Percentiles rank a stretch among this genome's conserved stretches.
Conservation (phyloP, 1,139 yeast species). For the Scheffersomyces cryptocercus region DNA sequence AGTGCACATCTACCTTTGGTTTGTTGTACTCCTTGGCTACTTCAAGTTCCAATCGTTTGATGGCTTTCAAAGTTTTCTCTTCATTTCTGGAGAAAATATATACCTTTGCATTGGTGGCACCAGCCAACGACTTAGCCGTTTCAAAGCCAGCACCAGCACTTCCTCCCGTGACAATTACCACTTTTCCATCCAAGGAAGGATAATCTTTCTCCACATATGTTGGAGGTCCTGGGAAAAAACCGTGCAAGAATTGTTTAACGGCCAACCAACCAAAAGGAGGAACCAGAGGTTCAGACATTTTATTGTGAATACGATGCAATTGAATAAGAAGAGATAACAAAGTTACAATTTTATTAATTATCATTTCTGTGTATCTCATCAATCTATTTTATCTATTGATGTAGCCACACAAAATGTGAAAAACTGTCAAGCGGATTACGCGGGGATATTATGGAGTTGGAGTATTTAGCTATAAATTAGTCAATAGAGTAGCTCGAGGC, state of each 20-base stretch:
- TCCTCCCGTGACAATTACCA: slow-evolving; percentile 23
- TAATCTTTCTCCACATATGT: slow-evolving; percentile 8
- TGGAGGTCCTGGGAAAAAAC: slow-evolving; percentile 3
- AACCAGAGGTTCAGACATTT: neutral
- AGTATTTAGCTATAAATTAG: too few species aligned
- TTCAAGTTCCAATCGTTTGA: slow-evolving; percentile 11
- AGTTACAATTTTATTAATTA: too few species aligned
- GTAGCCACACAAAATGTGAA: too few species aligned
- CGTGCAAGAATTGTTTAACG: slow-evolving; percentile 1
- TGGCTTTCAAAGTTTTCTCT: slow-evolving; percentile 16
- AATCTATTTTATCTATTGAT: too few species aligned
- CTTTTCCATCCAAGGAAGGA: slow-evolving; percentile 18
- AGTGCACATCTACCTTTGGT: slow-evolving; percentile 3
- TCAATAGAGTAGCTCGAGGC: too few species aligned
- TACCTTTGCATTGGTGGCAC: slow-evolving; percentile 13
- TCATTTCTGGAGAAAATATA: slow-evolving; percentile 19
- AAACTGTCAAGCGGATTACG: too few species aligned
- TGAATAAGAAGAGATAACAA: too few species aligned
- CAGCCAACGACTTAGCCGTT: slow-evolving; percentile 9
- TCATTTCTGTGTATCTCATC: too few species aligned
- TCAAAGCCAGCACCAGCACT: slow-evolving; percentile 21
- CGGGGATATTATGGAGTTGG: too few species aligned
- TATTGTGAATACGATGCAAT: neutral
- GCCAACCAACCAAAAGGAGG: neutral
- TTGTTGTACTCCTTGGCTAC: slow-evolving; percentile 9